These are phyloP conservation scores for Ensete ventricosum DNA, from an alignment of 176 grass and related monocot species.

Conservation along the genomic window DNA sequence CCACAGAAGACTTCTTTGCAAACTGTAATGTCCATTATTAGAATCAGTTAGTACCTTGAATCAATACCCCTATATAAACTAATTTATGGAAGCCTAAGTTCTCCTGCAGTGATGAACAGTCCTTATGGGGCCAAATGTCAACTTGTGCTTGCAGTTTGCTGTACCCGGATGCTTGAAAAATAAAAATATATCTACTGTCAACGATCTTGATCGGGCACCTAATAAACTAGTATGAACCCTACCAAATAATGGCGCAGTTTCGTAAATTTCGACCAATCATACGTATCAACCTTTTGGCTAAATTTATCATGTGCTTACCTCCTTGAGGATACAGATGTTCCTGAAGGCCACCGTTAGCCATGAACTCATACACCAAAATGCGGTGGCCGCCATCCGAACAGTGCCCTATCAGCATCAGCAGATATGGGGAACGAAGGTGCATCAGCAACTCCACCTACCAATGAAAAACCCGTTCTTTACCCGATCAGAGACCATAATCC, in stretches of 20 bases:
- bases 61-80: too few species aligned
- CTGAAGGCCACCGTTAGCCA: conserved; percentile 87
- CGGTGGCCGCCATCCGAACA: conserved; percentile 73
- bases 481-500: not conserved
- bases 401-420: conserved; percentile 72
- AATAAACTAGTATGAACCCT: too few species aligned
- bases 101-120: too few species aligned
- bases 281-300: not conserved
- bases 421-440: conserved; percentile 54
- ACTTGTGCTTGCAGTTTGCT: too few species aligned
- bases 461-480: conserved; percentile 3
- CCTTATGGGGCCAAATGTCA: too few species aligned
- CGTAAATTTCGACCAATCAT: not conserved
- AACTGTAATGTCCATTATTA: too few species aligned
- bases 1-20: too few species aligned
- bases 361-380: conserved; percentile 84
- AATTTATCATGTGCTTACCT: conserved; percentile 28
- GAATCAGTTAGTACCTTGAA: too few species aligned
- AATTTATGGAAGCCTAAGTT: too few species aligned
- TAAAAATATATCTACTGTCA: too few species aligned
- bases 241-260: not conserved
- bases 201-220: too few species aligned
- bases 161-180: too few species aligned
- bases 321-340: conserved; percentile 80
- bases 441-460: conserved; percentile 73